Evolutionary conservation across 2,329 filamentous ascomycete species (phyloP).

Genomic region (Parafenestella ontariensis): DNA sequence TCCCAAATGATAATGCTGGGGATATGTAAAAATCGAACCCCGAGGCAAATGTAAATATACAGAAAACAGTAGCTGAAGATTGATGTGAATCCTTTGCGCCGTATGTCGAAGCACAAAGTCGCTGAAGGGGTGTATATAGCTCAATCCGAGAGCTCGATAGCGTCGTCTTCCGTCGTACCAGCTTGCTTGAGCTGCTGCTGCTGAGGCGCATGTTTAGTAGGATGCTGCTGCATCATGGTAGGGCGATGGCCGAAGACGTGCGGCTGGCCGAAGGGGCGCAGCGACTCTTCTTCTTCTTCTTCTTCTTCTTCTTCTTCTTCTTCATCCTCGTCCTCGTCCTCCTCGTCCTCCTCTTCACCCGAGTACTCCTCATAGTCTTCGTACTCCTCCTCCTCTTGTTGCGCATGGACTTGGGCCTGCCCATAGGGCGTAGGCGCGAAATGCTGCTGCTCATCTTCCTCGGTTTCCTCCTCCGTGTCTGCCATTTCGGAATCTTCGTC

Average conservation of each 20-base stretch:
- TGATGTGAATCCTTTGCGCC: too few relatives aligned
- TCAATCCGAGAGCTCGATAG: conserved; percentile 45
- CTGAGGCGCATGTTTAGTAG: neutral
- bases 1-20: neutral
- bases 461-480: conserved; percentile 13
- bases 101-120: too few relatives aligned
- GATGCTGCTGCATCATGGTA: neutral
- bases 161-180: conserved; percentile 42
- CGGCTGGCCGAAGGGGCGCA: conserved; percentile 7
- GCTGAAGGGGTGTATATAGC: too few relatives aligned
- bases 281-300: conserved; percentile 7
- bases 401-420: neutral
- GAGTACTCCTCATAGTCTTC: conserved; percentile 8
- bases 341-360: conserved; percentile 13
- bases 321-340: conserved; percentile 13
- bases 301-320: conserved; percentile 9
- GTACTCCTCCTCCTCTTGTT: conserved; percentile 8
- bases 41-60: neutral
- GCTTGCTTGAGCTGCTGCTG: conserved; percentile 8
- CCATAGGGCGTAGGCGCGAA: neutral
- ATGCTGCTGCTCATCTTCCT: conserved; percentile 13
- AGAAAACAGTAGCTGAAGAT: too few relatives aligned
- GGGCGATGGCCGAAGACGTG: neutral
- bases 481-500: conserved; percentile 23
- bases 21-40: too few relatives aligned